phyloP scores from a whole-genome alignment of 1,139 yeast species.

The Suhomyces bokatorum region DNA sequence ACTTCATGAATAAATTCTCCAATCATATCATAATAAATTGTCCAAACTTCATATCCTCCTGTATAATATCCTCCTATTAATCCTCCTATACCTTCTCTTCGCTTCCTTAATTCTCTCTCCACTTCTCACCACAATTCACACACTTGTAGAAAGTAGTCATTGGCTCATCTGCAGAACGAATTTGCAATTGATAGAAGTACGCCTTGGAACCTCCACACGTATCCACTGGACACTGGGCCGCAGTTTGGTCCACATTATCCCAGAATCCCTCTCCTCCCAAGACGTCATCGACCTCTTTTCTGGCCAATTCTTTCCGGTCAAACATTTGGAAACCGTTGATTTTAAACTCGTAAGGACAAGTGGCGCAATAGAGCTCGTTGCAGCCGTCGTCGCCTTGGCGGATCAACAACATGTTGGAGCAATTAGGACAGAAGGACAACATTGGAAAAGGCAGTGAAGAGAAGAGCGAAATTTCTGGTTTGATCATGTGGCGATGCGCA shows the following conservation, averaged over 20 bases:
- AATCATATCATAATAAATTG: too few species aligned
- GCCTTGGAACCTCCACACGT: slow-evolving; percentile 88
- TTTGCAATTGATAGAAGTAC: slow-evolving; percentile 93
- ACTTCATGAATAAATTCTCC: too few species aligned
- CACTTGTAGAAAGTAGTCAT: slow-evolving; percentile 97
- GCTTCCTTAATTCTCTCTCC: slow-evolving; percentile 85
- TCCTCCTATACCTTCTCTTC: neutral
- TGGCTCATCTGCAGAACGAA: slow-evolving; percentile 88
- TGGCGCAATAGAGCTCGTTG: slow-evolving; percentile 74
- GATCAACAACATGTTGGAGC: slow-evolving; percentile 81
- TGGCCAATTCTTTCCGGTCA: slow-evolving; percentile 77
- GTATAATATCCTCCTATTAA: neutral
- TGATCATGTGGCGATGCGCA: neutral
- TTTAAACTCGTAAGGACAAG: slow-evolving; percentile 93
- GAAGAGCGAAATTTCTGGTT: neutral
- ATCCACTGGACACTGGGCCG: slow-evolving; percentile 87
- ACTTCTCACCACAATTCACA: slow-evolving; percentile 87
- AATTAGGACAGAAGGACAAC: slow-evolving; percentile 93
- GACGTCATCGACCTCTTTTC: slow-evolving; percentile 94
- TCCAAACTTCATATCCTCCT: too few species aligned
- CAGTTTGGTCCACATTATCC: slow-evolving; percentile 95
- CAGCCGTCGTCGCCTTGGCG: slow-evolving; percentile 44
- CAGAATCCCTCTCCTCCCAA: slow-evolving; percentile 97
- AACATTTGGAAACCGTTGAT: slow-evolving; percentile 79
- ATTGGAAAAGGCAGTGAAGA: slow-evolving; percentile 31